Base-by-base conservation (phyloP, 2,329 filamentous ascomycete genomes). In the Diaporthe ilicicola region DNA sequence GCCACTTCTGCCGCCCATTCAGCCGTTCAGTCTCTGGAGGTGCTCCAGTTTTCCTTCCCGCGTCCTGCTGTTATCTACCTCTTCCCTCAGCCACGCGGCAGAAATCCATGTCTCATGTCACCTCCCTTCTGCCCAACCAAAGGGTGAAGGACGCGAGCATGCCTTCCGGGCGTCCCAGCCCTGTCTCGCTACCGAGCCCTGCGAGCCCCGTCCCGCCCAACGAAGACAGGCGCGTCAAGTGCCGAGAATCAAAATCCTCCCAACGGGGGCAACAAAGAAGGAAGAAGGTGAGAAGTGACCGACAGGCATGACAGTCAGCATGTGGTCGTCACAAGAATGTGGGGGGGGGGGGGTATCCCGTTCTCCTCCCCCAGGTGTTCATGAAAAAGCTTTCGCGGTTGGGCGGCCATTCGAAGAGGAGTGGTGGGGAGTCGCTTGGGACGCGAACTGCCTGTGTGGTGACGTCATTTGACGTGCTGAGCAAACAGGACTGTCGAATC, bases 211-310 rank as follows among this genome's bases (percentile, higher is more conserved):
- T 48, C 22, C 5, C 24, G 12, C n/a, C 34, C 54, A 48, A 27
- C 59, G 29, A 48, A 24, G 2, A 48, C 48, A 17, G 27, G 27
- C 42, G 42, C 44, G 29, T 37, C 29, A 37, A 64, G 42, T 64
- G 29, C 59, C 59, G 44, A 62, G 9, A 32, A 22, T 17, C 32
- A 22, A n/a, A n/a, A 10, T 24, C 7, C 42, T 42, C 13, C 29
- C 15, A 12, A 22, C 19, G 27, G 29, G 8, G 32, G 42, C 37
- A 39, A 62, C 4, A 48, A 62, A 44, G n/a, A n/a, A n/a, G n/a
- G n/a, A n/a, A n/a, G n/a, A 62, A 56, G n/a, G 12, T 62, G 56
- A 48, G 27, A 62, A 62, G 42, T 62, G 56, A 62, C 56, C 22
- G 19, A n/a, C 42, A 17, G 27, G 50, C 24, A 48, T 29, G 22